Base-by-base conservation (phyloP, 2,329 filamentous ascomycete species). In the Clarireedia monteithiana region DNA sequence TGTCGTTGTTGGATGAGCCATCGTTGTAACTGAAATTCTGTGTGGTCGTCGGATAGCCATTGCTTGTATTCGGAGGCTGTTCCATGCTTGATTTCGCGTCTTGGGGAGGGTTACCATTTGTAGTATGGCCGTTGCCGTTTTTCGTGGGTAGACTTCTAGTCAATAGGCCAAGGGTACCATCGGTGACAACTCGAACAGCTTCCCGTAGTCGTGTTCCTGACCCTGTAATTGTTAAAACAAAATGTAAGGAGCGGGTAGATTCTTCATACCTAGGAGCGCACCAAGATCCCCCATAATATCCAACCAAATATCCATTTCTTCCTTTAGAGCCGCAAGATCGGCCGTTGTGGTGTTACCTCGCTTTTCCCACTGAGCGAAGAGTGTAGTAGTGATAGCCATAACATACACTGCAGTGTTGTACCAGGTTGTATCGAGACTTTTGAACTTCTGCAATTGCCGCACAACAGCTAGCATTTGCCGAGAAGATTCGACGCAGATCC, bases 351-450 rank as follows among this genome's bases (percentile, higher is more conserved):
- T 80, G 9, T 80, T 75, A 49, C 81, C 80, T 30, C 85, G 77
- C 48, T 84, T 79, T 66, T 89, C 81, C 74, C 83, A 88, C 55
- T 84, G 79, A 1, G 82, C 81, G 48, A 87, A 88, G 0, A 92
- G 72, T 14, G 81, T 84, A 0, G 86, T 87, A 63, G 90, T 88
- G 56, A 89, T 84, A 26, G 86, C 86, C 45, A 85, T 82, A 12
- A 88, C 77, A 65, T 88, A 89, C 5, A 88, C 79, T 0, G 87
- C 84, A 49, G 83, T 77, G 48, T 86, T 85, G 63, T 88, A 87
- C 86, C 88, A 91, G 1, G 87, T 89, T 1, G 86, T 88, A 65
- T 92, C 88, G 4, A 91, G 72, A 46, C 82, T 83, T 65, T 86
- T 88, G 56, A 84, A 74, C 62, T 77, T 77, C 57, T 81, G 79